Evolutionary conservation across 1,284 basidiomycete species (phyloP).

Genomic region (Ganoderma resinaceum): DNA sequence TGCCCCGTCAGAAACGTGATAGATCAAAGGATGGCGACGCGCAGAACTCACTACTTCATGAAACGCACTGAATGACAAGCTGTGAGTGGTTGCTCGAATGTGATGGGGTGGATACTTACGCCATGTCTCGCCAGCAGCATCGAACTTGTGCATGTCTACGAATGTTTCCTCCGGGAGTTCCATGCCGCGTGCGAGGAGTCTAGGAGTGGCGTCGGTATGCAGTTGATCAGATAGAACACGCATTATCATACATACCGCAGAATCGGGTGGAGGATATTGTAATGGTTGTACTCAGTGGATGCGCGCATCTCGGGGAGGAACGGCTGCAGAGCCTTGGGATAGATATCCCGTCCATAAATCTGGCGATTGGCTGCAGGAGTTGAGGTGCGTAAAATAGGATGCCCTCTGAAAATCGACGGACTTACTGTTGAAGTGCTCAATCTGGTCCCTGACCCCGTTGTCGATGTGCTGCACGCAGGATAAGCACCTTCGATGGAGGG

Average conservation of each 20-base stretch:
- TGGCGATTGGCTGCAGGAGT: constrained; percentile 52
- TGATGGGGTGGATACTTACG: constrained; percentile 27
- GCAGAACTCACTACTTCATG: constrained; percentile 44
- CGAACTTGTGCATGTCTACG: constrained; percentile 40
- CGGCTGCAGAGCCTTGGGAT: constrained; percentile 58
- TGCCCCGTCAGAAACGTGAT: not conserved
- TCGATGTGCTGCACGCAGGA: constrained; percentile 52
- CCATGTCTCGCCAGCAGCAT: constrained; percentile 38
- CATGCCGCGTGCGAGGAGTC: constrained; percentile 50
- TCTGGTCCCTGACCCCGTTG: constrained; percentile 63
- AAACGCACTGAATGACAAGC: constrained; percentile 34
- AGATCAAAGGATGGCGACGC: not conserved
- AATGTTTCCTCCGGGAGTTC: constrained; percentile 44
- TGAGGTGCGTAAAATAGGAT: not conserved
- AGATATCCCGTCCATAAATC: constrained; percentile 47
- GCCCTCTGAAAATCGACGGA: not conserved
- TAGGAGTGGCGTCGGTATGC: constrained; percentile 27
- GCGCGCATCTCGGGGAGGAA: constrained; percentile 64
- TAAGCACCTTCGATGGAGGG: not conserved
- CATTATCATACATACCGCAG: constrained; percentile 47
- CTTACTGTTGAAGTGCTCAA: constrained; percentile 66
- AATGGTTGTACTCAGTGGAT: constrained; percentile 59
- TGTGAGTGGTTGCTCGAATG: not conserved
- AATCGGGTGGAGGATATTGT: constrained; percentile 56
- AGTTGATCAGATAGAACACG: not conserved